Conservation (phyloP, 164 flowering plant genomes). For the Nymphaea colorata region DNA sequence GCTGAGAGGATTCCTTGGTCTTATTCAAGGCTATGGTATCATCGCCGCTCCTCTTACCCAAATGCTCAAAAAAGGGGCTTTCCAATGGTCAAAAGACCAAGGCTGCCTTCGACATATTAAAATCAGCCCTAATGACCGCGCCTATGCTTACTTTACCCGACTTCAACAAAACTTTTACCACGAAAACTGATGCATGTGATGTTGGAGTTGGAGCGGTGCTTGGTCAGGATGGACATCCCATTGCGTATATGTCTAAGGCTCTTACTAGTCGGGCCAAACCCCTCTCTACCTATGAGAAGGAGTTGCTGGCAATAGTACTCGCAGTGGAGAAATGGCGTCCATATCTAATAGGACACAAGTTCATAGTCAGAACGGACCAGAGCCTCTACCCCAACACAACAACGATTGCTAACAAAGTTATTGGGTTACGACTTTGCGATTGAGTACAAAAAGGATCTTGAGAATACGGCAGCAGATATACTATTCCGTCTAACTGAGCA, state of each 20-base stretch:
- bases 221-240: neutral
- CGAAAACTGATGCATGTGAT: neutral
- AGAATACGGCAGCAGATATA: conserved; percentile 2
- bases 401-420: neutral
- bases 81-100: neutral
- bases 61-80: neutral
- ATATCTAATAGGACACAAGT: neutral
- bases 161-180: too few species aligned
- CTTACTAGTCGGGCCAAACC: neutral
- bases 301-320: neutral
- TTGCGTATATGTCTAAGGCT: neutral
- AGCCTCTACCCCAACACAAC: neutral
- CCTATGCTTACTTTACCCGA: neutral
- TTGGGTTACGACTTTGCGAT: neutral
- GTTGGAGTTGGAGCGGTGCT: neutral
- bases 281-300: neutral
- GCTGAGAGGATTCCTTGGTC: neutral
- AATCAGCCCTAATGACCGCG: neutral
- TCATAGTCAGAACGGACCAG: neutral
- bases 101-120: neutral
- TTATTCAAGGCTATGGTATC: neutral
- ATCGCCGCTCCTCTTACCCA: neutral
- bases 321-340: neutral
- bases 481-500: neutral
- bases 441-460: neutral